Evolutionary conservation across 345 rosid genomes (phyloP).

Genomic region (Conringia planisiliqua): DNA sequence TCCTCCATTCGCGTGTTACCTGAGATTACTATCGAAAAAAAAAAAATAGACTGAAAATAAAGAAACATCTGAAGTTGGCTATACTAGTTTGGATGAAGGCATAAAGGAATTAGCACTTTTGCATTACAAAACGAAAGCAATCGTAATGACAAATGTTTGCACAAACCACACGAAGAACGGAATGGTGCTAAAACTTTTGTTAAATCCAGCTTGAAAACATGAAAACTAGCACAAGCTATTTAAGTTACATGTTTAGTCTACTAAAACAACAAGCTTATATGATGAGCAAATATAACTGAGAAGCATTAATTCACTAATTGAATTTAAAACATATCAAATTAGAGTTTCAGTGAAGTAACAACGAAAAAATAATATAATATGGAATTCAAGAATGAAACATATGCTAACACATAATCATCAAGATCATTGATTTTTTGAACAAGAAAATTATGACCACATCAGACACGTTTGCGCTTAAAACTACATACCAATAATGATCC

Average conservation of each 20-base stretch:
- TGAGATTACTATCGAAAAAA: slow-evolving; percentile 24
- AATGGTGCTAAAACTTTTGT: background rate
- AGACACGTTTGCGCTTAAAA: background rate
- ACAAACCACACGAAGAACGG: background rate
- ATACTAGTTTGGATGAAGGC: too few relatives aligned
- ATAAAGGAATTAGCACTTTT: background rate
- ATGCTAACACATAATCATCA: background rate
- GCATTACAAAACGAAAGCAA: background rate
- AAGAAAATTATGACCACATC: background rate
- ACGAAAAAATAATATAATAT: background rate
- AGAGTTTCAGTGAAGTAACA: background rate
- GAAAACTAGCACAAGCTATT: background rate
- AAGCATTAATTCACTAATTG: background rate
- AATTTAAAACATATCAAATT: background rate
- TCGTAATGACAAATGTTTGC: background rate
- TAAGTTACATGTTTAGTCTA: background rate
- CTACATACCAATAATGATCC: background rate
- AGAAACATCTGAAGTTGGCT: background rate
- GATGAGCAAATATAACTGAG: background rate
- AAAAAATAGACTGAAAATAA: background rate
- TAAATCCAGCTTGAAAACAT: background rate
- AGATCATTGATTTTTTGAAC: background rate
- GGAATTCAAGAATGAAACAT: background rate
- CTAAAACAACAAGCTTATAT: background rate
- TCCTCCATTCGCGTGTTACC: slow-evolving; percentile 43